Base-by-base conservation (phyloP, 495 filamentous ascomycete genomes). In the Thermothielavioides terrestris region DNA sequence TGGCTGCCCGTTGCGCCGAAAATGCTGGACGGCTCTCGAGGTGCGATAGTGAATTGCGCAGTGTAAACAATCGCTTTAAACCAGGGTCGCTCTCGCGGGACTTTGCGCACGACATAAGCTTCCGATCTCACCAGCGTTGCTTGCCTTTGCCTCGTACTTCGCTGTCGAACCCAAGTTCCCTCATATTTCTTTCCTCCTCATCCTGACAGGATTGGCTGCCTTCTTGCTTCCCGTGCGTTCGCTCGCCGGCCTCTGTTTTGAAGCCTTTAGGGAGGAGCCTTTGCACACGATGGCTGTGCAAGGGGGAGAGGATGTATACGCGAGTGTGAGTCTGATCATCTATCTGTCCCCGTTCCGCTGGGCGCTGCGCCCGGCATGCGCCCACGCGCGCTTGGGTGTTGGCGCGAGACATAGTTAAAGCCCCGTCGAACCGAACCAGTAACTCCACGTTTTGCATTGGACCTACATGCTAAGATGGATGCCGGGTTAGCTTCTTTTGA, bases 401-500 rank as follows among this genome's bases (percentile, higher is more conserved):
- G 32, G n/a, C 14, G n/a, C 5, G 9, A 3, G 31, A 9, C 31
- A 4, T 12, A n/a, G n/a, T n/a, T n/a, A n/a, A n/a, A n/a, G n/a
- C n/a, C n/a, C n/a, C n/a, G n/a, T n/a, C n/a, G n/a, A n/a, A n/a
- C n/a, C n/a, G n/a, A n/a, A n/a, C n/a, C n/a, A n/a, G n/a, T n/a
- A n/a, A n/a, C n/a, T n/a, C n/a, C n/a, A n/a, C n/a, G n/a, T n/a
- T n/a, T 36, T 21, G 20, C 21, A 25, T 17, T 15, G 40, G 17
- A 35, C 56, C 38, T 20, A 46, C 38, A 37, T 55, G 52, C 68
- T 71, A 63, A 71, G 42, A 46, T 26, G 20, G 7, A 18, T 26
- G 27, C 42, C 23, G 23, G 25, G 42, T 58, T 61, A 94, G 88
- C 86, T 97, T 65, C 79, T 98, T 42, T 70, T 92, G 70, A 94